Conservation (phyloP, 1,284 basidiomycete species). For the Nidula niveotomentosa region DNA sequence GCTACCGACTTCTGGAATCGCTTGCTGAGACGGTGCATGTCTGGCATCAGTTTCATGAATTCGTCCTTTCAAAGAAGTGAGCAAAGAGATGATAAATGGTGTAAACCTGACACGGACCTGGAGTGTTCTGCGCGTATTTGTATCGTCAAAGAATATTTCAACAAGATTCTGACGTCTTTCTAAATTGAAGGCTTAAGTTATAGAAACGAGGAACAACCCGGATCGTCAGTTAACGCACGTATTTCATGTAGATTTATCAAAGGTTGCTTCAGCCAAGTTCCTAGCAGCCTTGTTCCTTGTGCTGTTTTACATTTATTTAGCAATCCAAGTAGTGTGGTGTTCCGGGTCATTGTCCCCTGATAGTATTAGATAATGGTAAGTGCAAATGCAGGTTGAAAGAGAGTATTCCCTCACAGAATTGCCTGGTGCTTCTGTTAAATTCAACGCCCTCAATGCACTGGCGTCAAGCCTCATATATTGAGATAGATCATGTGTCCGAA, state of each 20-base stretch:
- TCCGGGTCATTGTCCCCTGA: conserved; percentile 61
- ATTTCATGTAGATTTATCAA: conserved; percentile 95
- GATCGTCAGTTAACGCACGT: conserved; percentile 44
- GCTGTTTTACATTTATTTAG: conserved; percentile 97
- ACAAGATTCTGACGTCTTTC: conserved; percentile 87
- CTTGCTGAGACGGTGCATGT: conserved; percentile 92
- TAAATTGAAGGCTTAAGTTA: conserved; percentile 22
- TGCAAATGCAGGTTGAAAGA: too few species aligned
- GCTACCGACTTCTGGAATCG: conserved; percentile 87
- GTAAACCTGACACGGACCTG: conserved; percentile 48
- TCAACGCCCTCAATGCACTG: conserved; percentile 90
- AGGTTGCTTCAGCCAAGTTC: conserved; percentile 97
- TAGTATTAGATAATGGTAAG: too few species aligned
- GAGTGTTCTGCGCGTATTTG: conserved; percentile 67
- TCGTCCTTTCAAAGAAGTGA: conserved; percentile 59
- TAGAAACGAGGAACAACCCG: conserved; percentile 3
- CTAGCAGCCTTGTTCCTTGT: conserved; percentile 90
- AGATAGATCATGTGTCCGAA: conserved; percentile 88
- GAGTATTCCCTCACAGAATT: conserved; percentile 38
- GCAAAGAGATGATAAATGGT: background rate
- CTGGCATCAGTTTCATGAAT: conserved; percentile 89
- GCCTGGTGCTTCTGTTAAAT: conserved; percentile 76
- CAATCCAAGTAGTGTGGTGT: conserved; percentile 87
- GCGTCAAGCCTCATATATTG: conserved; percentile 97
- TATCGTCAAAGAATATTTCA: conserved; percentile 83